These are phyloP conservation scores for Oryza meyeriana DNA, from an alignment of 176 grass and related monocot species.

Conservation along the genomic window DNA sequence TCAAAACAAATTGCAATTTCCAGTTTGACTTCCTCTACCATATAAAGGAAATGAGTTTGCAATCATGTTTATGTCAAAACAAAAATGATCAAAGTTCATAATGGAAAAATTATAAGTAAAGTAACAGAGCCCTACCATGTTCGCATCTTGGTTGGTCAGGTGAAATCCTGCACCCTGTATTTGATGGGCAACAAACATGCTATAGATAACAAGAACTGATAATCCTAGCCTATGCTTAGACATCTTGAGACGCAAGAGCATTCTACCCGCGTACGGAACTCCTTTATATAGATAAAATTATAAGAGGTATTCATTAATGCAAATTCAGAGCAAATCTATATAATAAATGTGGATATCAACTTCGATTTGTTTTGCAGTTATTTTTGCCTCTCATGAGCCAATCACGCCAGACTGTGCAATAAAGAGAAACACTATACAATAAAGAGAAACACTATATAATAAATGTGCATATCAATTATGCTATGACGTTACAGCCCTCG, in stretches of 20 bases:
- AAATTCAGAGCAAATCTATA: background rate
- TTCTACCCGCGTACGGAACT: background rate
- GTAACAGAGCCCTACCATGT: background rate
- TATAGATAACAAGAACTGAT: background rate
- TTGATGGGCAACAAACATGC: background rate
- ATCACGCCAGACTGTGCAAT: no score
- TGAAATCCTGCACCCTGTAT: background rate
- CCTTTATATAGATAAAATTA: background rate
- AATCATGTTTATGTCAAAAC: background rate
- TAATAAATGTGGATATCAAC: background rate
- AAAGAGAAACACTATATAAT: no score
- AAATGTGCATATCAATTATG: no score
- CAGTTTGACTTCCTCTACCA: background rate
- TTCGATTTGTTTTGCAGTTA: background rate
- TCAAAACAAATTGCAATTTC: background rate
- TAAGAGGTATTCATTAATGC: background rate
- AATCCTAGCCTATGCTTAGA: background rate
- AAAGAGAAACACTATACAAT: no score
- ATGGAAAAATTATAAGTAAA: background rate
- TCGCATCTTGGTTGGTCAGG: background rate
- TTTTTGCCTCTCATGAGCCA: background rate
- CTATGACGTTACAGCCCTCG: no score
- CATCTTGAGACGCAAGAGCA: background rate
- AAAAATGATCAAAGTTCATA: background rate
- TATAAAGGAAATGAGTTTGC: background rate